Evolutionary conservation across 192 early-diverging fungal species (phyloP), one percentile per base, ranked within the genome.

Genomic region (Dissophora globulifera): DNA sequence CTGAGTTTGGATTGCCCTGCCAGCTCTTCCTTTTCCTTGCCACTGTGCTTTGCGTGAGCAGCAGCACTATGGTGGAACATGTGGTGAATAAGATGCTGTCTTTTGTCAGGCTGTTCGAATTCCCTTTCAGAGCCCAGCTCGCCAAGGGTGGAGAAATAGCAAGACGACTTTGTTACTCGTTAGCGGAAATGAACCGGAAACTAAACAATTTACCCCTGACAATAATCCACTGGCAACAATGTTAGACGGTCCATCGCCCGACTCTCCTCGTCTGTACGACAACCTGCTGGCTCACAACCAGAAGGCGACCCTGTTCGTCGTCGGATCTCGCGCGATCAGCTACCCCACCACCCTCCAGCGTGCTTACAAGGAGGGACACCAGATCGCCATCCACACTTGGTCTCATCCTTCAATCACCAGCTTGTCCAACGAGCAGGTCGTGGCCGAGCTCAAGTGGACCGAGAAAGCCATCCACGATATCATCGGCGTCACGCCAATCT

Each of bases 361-460:
- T 26, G 67, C 81, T 32, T 85, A 82, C 46, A 56, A 60, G 5
- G 85, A 78, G 7, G 86, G 86, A 12, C 84, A 87, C 48, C 70
- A 84, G n/a, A 84, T 84, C 26, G 83, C 81, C 49, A 70, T 65
- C 59, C 62, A 69, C 45, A 75, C 90, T 20, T 90, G 89, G 89
- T 81, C 84, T 16, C 89, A 91, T 50, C 50, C 70, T 31, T 27
- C 78, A 16, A 79, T 92, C 71, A 85, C 87, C 17, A 78, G 80
- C 13, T 50, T 84, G 19, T 23, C 70, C 2, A 82, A 83, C 33
- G 67, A 81, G 40, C 57, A 72, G n/a, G 47, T 92, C 22, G 83
- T 89, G 32, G 84, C 86, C 43, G 88, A 92, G 67, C 59, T 93
- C 20, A 82, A 86, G 49, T 92, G 88, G 86, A 91, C 87, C 19